These are phyloP conservation scores for Ziziphus jujuba DNA, from an alignment of 306 rosid species.

Conservation along the genomic window DNA sequence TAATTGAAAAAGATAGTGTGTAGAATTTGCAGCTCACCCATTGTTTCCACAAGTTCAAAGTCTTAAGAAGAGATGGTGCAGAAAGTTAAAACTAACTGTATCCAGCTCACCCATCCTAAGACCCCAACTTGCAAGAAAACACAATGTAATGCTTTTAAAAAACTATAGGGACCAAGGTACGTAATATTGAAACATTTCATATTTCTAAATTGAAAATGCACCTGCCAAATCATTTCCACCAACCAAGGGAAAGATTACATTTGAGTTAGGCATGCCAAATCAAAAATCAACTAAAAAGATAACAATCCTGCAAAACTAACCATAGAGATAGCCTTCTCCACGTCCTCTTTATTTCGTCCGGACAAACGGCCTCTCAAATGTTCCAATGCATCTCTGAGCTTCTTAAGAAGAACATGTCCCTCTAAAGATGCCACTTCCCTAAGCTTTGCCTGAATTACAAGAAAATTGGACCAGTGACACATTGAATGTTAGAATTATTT, in stretches of 20 bases:
- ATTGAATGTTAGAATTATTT: background rate
- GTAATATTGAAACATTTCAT: background rate
- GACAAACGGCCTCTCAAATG: conserved; percentile 68
- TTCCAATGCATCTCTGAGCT: conserved; percentile 93
- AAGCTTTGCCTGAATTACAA: conserved; percentile 71
- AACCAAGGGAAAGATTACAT: background rate
- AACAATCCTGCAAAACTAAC: conserved; percentile 44
- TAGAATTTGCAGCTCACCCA: too few relatives aligned
- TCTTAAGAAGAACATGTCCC: conserved; percentile 95
- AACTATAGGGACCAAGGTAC: background rate
- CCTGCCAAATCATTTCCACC: background rate
- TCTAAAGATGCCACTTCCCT: conserved; percentile 93
- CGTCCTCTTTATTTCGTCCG: conserved; percentile 88
- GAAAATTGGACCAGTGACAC: background rate
- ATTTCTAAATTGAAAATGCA: background rate
- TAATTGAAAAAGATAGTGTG: too few relatives aligned
- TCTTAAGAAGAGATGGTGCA: background rate
- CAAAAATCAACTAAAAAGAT: conserved; percentile 19
- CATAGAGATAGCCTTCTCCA: conserved; percentile 95
- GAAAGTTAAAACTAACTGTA: background rate
- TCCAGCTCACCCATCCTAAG: background rate
- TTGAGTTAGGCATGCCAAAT: conserved; percentile 12
- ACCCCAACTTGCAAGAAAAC: background rate
- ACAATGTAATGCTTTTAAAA: background rate
- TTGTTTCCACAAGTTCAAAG: too few relatives aligned